Evolutionary conservation across 805 yeast species (phyloP).

Genomic region (Cyberlindnera nakhonratchasimensis): DNA sequence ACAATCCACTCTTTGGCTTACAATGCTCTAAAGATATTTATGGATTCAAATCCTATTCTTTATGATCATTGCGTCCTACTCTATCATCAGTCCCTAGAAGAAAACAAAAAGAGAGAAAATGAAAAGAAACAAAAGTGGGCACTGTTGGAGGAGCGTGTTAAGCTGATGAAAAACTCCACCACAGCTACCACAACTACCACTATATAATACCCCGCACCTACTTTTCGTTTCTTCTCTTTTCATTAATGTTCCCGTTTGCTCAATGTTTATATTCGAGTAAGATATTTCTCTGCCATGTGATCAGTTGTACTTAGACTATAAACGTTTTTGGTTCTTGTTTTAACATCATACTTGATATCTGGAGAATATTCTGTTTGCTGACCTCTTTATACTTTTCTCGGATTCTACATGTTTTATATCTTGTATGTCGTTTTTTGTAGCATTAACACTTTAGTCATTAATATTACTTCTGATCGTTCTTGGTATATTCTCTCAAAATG

Average conservation of each 20-base stretch:
- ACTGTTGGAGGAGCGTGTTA: slow-evolving; percentile 59
- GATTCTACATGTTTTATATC: background rate
- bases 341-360: background rate
- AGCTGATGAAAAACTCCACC: slow-evolving; percentile 12
- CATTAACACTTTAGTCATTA: background rate
- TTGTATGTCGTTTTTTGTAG: background rate
- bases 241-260: background rate
- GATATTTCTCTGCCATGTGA: background rate
- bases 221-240: background rate
- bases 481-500: slow-evolving; percentile 84
- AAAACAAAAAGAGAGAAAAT: slow-evolving; percentile 59
- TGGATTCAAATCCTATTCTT: slow-evolving; percentile 85
- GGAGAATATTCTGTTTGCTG: background rate
- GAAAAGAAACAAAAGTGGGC: slow-evolving; percentile 70
- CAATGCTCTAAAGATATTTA: slow-evolving; percentile 84
- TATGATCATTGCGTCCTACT: slow-evolving; percentile 91
- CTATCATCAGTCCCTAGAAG: slow-evolving; percentile 76
- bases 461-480: slow-evolving; percentile 6
- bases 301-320: background rate
- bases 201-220: slow-evolving; percentile 1
- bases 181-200: too few species aligned
- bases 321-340: background rate
- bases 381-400: slow-evolving; percentile 1
- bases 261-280: background rate
- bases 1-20: slow-evolving; percentile 89